These are phyloP conservation scores for Lichtheimia hyalospora DNA, from an alignment of 371 early-diverging fungal species.

Conservation along the genomic window DNA sequence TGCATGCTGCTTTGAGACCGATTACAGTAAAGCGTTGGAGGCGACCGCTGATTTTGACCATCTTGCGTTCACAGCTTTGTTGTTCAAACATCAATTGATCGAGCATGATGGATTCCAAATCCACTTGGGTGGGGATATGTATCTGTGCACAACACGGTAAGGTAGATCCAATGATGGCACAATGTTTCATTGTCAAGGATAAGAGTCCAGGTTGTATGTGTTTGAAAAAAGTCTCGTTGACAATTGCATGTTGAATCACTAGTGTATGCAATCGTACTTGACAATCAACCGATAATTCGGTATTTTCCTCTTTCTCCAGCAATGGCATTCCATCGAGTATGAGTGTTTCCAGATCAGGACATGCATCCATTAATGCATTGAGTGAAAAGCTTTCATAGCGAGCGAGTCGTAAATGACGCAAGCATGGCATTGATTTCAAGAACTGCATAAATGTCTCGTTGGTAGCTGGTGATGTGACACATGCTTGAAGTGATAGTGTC, in stretches of 20 bases:
- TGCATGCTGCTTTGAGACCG: not conserved
- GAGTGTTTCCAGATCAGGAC: slow-evolving; percentile 3
- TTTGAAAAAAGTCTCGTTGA: not conserved
- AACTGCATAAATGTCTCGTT: slow-evolving; percentile 2
- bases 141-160: not conserved
- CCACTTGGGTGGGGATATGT: not conserved
- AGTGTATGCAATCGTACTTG: not conserved
- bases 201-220: not conserved
- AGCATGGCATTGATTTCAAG: not conserved
- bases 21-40: not conserved
- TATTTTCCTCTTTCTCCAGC: not conserved
- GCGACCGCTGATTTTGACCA: slow-evolving; percentile 4
- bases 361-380: not conserved
- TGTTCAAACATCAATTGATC: not conserved
- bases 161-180: slow-evolving; percentile 1
- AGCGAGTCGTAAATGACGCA: slow-evolving; percentile 3
- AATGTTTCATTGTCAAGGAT: not conserved
- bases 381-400: slow-evolving; percentile 9
- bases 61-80: not conserved
- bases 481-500: slow-evolving; percentile 7
- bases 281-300: too few species aligned
- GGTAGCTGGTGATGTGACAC: slow-evolving; percentile 4
- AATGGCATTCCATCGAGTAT: not conserved
- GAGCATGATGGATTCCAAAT: not conserved
- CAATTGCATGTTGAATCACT: not conserved